phyloP scores from a whole-genome alignment of 2,329 filamentous ascomycete species.

The Fusarium chaquense region DNA sequence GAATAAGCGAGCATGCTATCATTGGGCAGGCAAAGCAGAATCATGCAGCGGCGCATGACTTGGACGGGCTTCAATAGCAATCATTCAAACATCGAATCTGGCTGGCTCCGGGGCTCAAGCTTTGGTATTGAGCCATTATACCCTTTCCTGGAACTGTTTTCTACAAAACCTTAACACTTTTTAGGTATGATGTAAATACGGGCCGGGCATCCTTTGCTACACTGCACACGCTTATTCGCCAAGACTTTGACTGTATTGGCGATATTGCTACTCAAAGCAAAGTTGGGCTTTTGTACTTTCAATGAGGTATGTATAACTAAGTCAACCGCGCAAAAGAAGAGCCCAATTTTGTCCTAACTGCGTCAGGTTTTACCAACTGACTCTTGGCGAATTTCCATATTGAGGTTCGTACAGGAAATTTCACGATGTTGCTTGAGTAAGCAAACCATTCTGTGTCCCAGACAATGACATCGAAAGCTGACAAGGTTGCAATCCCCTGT shows the following conservation, averaged over 20 bases:
- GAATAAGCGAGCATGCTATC: slow-evolving; percentile 6
- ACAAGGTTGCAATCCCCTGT: slow-evolving; percentile 36
- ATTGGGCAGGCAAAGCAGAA: slow-evolving; percentile 4
- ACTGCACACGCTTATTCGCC: neutral
- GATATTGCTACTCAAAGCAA: neutral
- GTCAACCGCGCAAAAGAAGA: neutral
- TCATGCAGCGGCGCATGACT: slow-evolving; percentile 10
- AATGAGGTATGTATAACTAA: slow-evolving; percentile 4
- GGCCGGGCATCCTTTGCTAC: slow-evolving; percentile 12
- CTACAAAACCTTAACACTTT: neutral
- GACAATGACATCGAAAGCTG: slow-evolving; percentile 11
- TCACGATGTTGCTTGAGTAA: slow-evolving; percentile 23
- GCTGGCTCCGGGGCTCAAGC: slow-evolving; percentile 1
- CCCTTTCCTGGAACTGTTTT: neutral
- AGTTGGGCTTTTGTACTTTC: neutral
- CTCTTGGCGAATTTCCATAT: slow-evolving; percentile 8
- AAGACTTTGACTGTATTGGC: neutral
- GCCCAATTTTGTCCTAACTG: neutral
- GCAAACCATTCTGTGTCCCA: neutral
- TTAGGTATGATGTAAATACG: slow-evolving; percentile 12
- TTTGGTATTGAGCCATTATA: slow-evolving; percentile 16
- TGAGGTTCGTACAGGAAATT: slow-evolving; percentile 14
- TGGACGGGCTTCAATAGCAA: slow-evolving; percentile 5
- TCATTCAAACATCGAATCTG: slow-evolving; percentile 1
- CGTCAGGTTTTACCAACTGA: slow-evolving; percentile 1